phyloP scores from a whole-genome alignment of 768 basidiomycete genomes.

The Nevesoporus exiguus region DNA sequence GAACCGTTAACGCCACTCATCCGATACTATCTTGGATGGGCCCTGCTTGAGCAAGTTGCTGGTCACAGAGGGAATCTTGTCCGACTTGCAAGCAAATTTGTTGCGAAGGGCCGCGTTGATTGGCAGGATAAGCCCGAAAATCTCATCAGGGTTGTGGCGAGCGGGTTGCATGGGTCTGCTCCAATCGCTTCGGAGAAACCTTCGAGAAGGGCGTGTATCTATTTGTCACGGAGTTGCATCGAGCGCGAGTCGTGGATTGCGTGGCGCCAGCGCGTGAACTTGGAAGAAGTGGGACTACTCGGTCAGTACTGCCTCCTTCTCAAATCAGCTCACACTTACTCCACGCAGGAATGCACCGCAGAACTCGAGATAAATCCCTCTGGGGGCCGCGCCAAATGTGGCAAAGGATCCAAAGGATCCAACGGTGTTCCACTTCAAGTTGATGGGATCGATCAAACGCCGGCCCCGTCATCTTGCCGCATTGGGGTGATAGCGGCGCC shows the following conservation, averaged over 20 bases:
- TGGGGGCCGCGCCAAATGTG: not conserved
- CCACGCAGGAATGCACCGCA: conserved; percentile 6
- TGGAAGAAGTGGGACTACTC: conserved; percentile 1
- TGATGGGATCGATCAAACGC: conserved; percentile 3
- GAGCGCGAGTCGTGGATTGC: not conserved
- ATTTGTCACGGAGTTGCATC: not conserved
- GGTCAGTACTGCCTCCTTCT: conserved; percentile 1
- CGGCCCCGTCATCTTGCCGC: not conserved
- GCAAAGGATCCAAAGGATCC: too few relatives aligned
- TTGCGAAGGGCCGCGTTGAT: not conserved
- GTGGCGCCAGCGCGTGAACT: conserved; percentile 9
- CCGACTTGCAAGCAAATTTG: not conserved
- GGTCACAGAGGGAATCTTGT: not conserved
- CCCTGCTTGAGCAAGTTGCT: too few relatives aligned
- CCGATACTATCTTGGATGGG: not conserved
- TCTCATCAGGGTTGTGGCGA: too few relatives aligned
- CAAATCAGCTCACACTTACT: not conserved
- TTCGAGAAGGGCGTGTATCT: too few relatives aligned
- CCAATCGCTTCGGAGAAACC: too few relatives aligned
- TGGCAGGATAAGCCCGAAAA: not conserved
- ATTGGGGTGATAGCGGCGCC: not conserved
- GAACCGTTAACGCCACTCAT: conserved; percentile 5
- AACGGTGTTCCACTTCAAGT: too few relatives aligned
- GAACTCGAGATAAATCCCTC: conserved; percentile 8
- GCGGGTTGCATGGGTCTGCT: too few relatives aligned